These are phyloP conservation scores for Teunomyces panamensis DNA, from an alignment of 805 yeast species.

Conservation along the genomic window DNA sequence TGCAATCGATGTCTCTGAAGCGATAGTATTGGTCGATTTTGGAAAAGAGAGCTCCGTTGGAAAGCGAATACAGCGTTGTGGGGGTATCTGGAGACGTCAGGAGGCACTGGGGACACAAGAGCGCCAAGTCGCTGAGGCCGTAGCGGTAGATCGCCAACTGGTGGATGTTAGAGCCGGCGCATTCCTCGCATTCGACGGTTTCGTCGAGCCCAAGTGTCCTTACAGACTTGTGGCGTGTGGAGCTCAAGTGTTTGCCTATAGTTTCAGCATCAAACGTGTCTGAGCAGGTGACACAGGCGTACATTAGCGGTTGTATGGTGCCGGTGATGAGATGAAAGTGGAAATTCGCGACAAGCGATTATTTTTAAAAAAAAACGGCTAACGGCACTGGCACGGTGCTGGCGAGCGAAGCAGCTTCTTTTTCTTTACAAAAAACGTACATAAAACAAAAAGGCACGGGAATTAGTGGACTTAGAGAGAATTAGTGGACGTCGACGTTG, in stretches of 20 bases:
- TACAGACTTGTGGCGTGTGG: conserved; percentile 53
- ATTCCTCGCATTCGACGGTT: conserved; percentile 52
- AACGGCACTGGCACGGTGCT: too few relatives aligned
- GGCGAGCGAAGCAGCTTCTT: too few relatives aligned
- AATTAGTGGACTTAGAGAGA: too few relatives aligned
- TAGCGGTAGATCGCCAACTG: conserved; percentile 48
- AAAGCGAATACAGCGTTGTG: conserved; percentile 47
- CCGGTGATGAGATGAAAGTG: too few relatives aligned
- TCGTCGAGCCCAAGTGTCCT: conserved; percentile 31
- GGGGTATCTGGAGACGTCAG: conserved; percentile 33
- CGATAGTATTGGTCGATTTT: conserved; percentile 46
- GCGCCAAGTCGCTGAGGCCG: conserved; percentile 54
- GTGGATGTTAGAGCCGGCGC: conserved; percentile 53
- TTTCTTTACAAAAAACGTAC: too few relatives aligned
- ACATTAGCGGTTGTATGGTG: background rate
- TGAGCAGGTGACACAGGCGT: conserved; percentile 45
- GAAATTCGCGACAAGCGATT: too few relatives aligned
- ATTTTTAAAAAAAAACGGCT: too few relatives aligned
- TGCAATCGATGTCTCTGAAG: conserved; percentile 51
- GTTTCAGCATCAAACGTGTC: conserved; percentile 28
- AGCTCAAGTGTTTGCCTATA: conserved; percentile 50
- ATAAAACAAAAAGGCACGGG: too few relatives aligned
- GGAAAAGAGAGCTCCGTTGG: conserved; percentile 54
- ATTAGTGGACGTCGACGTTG: conserved; percentile 39
- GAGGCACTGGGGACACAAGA: conserved; percentile 48